Conservation (phyloP, 2,329 filamentous ascomycete genomes). For the Dactylonectria macrodidyma region DNA sequence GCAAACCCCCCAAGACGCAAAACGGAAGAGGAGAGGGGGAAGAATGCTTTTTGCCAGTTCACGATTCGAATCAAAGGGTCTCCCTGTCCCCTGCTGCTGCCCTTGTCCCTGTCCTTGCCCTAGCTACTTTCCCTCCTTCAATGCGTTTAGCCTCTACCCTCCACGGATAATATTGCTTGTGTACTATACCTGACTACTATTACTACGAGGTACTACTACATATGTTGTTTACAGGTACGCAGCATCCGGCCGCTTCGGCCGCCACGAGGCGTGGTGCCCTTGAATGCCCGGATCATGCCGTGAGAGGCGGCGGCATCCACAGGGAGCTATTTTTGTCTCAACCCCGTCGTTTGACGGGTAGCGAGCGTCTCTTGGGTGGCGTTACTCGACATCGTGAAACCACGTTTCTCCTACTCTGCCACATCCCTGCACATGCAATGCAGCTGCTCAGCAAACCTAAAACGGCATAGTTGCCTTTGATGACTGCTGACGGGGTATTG, state of each 20-base stretch:
- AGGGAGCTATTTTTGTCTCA: constrained; percentile 26
- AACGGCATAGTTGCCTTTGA: constrained; percentile 23
- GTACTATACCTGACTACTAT: not conserved
- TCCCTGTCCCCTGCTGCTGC: constrained; percentile 13
- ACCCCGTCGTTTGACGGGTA: constrained; percentile 5
- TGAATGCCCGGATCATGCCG: not conserved
- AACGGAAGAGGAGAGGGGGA: constrained; percentile 36
- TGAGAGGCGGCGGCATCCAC: not conserved
- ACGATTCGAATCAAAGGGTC: constrained; percentile 20
- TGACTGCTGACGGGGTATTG: not conserved
- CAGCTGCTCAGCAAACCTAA: constrained; percentile 34
- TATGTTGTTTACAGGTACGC: not conserved
- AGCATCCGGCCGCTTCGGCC: not conserved
- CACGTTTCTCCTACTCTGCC: constrained; percentile 30
- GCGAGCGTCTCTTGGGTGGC: constrained; percentile 22
- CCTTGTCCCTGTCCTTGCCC: constrained; percentile 17
- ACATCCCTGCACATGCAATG: constrained; percentile 35
- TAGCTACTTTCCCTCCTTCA: constrained; percentile 4
- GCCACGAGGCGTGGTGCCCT: not conserved
- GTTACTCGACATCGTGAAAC: constrained; percentile 44
- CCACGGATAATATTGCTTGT: not conserved
- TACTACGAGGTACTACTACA: no score
- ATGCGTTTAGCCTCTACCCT: constrained; percentile 9
- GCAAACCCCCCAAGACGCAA: constrained; percentile 29
- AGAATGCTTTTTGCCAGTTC: constrained; percentile 3